Conservation (phyloP, 108 stramenopile genomes). For the Skeletonema costatum region DNA sequence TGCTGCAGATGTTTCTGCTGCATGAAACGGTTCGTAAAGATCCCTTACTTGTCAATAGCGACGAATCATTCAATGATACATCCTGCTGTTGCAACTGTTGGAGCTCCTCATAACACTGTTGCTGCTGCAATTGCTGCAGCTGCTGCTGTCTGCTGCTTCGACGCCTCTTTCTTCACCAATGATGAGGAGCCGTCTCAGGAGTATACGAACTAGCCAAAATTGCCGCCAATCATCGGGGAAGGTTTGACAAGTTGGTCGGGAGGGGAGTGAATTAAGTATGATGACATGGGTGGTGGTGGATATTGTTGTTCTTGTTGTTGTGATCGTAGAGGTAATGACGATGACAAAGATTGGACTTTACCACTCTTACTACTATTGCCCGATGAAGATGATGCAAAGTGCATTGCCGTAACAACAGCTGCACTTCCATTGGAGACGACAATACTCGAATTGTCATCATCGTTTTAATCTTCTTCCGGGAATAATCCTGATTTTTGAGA, state of each 20-base stretch:
- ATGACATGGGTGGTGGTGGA: neutral
- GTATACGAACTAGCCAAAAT: constrained; percentile 70
- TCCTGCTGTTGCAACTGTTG: neutral
- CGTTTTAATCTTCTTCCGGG: constrained; percentile 8
- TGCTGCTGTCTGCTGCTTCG: neutral
- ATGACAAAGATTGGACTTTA: neutral
- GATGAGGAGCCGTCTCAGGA: constrained; percentile 55
- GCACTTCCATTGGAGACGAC: constrained; percentile 29
- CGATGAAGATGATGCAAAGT: neutral
- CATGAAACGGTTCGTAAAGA: constrained; percentile 1
- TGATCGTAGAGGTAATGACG: neutral
- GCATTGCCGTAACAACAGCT: neutral
- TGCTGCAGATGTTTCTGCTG: neutral
- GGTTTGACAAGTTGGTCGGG: constrained; percentile 17
- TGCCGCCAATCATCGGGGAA: constrained; percentile 62
- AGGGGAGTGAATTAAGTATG: constrained; percentile 30
- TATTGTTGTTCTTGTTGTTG: neutral
- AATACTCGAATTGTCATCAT: constrained; percentile 27
- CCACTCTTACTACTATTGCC: neutral
- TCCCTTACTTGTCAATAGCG: neutral
- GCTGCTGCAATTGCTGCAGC: neutral
- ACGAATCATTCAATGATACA: neutral
- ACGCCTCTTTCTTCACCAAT: constrained; percentile 18
- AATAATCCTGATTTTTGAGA: constrained; percentile 2
- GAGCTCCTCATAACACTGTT: neutral